Percentiles rank a stretch among this genome's conserved stretches.
Conservation (phyloP, 2,329 filamentous ascomycete genomes). For the Elsinoe ampelina region DNA sequence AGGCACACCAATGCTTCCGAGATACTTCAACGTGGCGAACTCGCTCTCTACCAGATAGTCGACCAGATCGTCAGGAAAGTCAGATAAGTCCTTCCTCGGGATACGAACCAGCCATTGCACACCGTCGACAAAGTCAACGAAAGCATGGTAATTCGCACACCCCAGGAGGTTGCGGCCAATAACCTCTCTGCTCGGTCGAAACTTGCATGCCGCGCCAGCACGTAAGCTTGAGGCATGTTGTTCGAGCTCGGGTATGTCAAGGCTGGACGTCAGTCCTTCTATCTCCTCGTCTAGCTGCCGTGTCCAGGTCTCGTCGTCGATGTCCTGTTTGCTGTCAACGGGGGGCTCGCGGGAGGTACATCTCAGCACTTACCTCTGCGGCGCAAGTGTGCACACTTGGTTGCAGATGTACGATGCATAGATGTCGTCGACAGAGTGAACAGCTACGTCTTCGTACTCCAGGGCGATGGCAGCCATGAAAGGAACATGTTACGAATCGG, state of each 20-base stretch:
- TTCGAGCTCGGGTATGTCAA: not conserved
- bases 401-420: no score
- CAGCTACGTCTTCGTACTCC: no score
- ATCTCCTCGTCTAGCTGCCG: not conserved
- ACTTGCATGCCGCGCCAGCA: not conserved
- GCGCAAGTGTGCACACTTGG: no score
- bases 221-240: not conserved
- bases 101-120: not conserved
- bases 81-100: not conserved
- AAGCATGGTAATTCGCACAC: conserved; percentile 4
- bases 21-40: not conserved
- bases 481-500: no score
- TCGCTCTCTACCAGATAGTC: conserved; percentile 12
- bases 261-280: not conserved
- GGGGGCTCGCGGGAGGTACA: no score
- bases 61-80: not conserved
- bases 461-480: no score
- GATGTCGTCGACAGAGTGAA: no score
- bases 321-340: no score
- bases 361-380: no score
- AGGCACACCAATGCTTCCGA: not conserved
- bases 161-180: not conserved
- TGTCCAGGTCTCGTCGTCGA: not conserved
- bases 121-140: not conserved
- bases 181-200: not conserved